Conservation (phyloP, 768 basidiomycete genomes). For the Russula emetica region DNA sequence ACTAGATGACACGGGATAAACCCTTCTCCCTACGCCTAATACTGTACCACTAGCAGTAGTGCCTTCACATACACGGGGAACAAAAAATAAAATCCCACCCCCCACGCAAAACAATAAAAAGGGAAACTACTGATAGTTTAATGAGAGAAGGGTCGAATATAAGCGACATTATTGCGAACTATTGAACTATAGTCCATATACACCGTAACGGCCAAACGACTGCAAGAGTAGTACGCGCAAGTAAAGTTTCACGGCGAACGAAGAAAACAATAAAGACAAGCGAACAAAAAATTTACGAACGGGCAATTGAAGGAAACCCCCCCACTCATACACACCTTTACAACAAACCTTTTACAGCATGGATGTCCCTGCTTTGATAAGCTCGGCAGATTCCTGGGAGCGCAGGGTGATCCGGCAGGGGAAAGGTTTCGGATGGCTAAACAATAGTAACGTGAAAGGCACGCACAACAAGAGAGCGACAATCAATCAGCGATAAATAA, state of each 20-base stretch:
- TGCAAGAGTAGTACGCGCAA: background rate
- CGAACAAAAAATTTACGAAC: background rate
- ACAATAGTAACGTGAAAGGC: background rate
- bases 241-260: background rate
- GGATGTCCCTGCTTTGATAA: conserved; percentile 21
- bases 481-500: background rate
- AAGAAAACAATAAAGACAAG: background rate
- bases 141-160: background rate
- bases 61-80: background rate
- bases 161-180: background rate
- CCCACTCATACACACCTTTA: no score
- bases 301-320: no score
- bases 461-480: background rate
- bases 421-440: conserved; percentile 27
- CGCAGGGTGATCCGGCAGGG: conserved; percentile 21
- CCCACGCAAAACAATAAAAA: background rate
- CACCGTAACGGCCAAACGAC: background rate
- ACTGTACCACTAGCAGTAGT: background rate
- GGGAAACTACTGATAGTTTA: background rate
- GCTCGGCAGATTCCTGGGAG: conserved; percentile 17
- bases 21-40: background rate
- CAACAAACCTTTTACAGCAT: background rate
- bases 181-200: background rate
- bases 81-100: background rate
- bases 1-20: background rate